phyloP scores from a whole-genome alignment of 78 protist genomes.

The Monosiga brevicollis region DNA sequence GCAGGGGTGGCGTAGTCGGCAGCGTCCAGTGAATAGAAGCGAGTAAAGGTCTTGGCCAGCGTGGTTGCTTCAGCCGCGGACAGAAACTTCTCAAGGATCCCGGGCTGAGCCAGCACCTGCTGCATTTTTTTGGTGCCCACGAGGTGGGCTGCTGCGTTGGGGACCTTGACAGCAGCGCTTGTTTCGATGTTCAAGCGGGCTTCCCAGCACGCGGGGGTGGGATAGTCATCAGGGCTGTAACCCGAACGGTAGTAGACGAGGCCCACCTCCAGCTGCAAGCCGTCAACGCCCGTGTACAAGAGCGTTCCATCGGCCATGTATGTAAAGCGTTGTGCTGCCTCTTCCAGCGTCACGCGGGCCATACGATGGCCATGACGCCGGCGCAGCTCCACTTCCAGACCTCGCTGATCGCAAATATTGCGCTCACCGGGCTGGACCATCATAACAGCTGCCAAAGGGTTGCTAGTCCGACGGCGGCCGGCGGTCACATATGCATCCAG shows the following conservation, averaged over 20 bases:
- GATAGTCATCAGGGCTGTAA: conserved; percentile 80
- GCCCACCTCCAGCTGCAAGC: conserved; percentile 32
- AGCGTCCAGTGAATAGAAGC: conserved; percentile 3
- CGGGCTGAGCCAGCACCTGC: conserved; percentile 55
- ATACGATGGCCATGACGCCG: conserved; percentile 15
- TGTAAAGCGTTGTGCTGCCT: neutral
- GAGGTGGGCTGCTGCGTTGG: conserved; percentile 65
- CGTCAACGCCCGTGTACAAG: neutral
- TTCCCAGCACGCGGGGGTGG: conserved; percentile 58
- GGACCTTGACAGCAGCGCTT: conserved; percentile 74
- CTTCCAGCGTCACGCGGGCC: conserved; percentile 17
- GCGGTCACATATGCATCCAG: neutral
- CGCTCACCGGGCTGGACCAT: conserved; percentile 61
- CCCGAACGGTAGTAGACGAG: conserved; percentile 85
- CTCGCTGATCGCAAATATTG: conserved; percentile 65
- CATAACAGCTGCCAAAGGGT: conserved; percentile 28
- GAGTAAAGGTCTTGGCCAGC: neutral
- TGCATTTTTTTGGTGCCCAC: conserved; percentile 85
- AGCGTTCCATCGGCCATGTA: neutral
- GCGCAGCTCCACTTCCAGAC: conserved; percentile 40
- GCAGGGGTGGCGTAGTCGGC: neutral
- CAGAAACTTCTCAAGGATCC: conserved; percentile 36
- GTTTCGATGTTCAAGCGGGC: conserved; percentile 62
- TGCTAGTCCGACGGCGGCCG: neutral
- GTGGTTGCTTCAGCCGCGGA: neutral